Evolutionary conservation across 2,329 filamentous ascomycete genomes (phyloP).

Genomic region (Stenocarpella maydis): DNA sequence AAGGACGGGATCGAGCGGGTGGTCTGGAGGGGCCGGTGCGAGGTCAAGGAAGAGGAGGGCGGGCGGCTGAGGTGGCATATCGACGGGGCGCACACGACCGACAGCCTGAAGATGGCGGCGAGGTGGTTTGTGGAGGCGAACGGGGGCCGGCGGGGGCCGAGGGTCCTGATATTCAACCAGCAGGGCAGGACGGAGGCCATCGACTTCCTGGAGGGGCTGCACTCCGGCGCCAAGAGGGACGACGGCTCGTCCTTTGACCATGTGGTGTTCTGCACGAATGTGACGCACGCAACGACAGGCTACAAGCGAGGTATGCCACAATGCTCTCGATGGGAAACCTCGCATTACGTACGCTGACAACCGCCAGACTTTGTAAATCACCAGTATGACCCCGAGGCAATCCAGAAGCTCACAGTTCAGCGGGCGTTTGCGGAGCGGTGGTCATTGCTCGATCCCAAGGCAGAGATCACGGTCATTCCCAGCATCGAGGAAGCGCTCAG

Average conservation of each 20-base stretch:
- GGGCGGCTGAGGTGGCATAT: slow-evolving; percentile 79
- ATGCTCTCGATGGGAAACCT: background rate
- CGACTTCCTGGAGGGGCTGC: slow-evolving; percentile 60
- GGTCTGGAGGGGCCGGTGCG: slow-evolving; percentile 82
- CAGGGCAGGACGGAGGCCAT: slow-evolving; percentile 64
- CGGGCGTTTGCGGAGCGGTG: slow-evolving; percentile 62
- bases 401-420: slow-evolving; percentile 61
- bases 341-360: slow-evolving; percentile 12
- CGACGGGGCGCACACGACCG: slow-evolving; percentile 91
- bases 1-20: slow-evolving; percentile 77
- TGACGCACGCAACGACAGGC: slow-evolving; percentile 57
- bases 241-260: slow-evolving; percentile 66
- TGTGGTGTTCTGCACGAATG: slow-evolving; percentile 50
- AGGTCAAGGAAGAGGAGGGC: slow-evolving; percentile 62
- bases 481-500: slow-evolving; percentile 65
- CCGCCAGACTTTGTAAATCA: slow-evolving; percentile 63
- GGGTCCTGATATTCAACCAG: slow-evolving; percentile 88
- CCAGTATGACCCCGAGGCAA: slow-evolving; percentile 59
- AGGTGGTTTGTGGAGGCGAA: slow-evolving; percentile 77
- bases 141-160: slow-evolving; percentile 43
- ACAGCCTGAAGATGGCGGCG: slow-evolving; percentile 84
- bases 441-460: slow-evolving; percentile 55
- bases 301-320: slow-evolving; percentile 54
- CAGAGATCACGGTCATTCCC: slow-evolving; percentile 56
- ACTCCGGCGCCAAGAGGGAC: slow-evolving; percentile 46